Conservation (phyloP, 2,329 filamentous ascomycete genomes). For the Ploettnerulaceae sp. region DNA sequence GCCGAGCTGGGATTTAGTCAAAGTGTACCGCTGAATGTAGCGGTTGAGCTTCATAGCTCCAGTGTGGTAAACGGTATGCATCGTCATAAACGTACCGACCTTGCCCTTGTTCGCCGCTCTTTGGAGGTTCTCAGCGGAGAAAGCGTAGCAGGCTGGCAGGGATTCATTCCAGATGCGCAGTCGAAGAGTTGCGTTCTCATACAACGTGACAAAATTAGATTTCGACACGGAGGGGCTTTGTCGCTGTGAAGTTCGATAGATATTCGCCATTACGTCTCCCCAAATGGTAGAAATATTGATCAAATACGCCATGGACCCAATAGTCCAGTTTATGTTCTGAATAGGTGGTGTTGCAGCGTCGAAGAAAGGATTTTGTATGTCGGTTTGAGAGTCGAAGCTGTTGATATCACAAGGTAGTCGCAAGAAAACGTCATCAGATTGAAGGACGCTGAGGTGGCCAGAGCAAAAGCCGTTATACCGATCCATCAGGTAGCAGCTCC, state of each 20-base stretch:
- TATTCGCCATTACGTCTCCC: constrained; percentile 58
- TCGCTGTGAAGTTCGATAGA: constrained; percentile 44
- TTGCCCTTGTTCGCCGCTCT: constrained; percentile 48
- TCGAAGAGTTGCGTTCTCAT: constrained; percentile 46
- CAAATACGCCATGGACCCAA: constrained; percentile 49
- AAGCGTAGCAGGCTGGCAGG: constrained; percentile 51
- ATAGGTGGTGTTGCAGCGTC: constrained; percentile 44
- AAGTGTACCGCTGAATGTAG: constrained; percentile 44
- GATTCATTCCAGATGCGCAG: constrained; percentile 54
- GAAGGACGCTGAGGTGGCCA: constrained; percentile 50
- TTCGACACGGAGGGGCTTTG: constrained; percentile 19
- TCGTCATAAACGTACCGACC: constrained; percentile 54
- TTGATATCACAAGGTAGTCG: constrained; percentile 58
- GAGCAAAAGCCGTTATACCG: constrained; percentile 57
- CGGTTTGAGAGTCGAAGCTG: constrained; percentile 56
- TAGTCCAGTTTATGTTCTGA: constrained; percentile 35
- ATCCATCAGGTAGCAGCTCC: constrained; percentile 67
- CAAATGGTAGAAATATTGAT: constrained; percentile 60
- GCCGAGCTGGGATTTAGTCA: constrained; percentile 39
- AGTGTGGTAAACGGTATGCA: constrained; percentile 64
- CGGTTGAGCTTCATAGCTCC: constrained; percentile 61
- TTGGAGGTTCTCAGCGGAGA: constrained; percentile 53
- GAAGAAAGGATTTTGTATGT: constrained; percentile 56
- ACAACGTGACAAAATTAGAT: constrained; percentile 42
- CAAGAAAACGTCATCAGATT: constrained; percentile 60